Evolutionary conservation across 768 basidiomycete genomes (phyloP).

Genomic region (Mycena galericulata): DNA sequence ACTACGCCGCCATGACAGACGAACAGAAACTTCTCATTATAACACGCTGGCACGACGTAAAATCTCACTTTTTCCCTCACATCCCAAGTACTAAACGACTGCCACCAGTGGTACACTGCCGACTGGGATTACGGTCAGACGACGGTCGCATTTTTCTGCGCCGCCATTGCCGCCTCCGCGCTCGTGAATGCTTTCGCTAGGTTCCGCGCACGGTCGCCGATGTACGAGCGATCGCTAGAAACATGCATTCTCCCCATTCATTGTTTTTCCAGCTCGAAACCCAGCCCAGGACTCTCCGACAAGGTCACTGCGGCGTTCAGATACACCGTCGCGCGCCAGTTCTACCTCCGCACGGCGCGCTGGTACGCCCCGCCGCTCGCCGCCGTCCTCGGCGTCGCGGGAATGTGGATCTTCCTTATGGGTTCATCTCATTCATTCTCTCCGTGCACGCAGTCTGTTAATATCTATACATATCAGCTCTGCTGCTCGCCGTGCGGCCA

Average conservation of each 20-base stretch:
- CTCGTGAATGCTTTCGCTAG: slow-evolving; percentile 25
- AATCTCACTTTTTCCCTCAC: background rate
- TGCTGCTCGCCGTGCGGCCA: slow-evolving; percentile 42
- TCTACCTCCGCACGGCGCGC: slow-evolving; percentile 31
- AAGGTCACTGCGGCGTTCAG: slow-evolving; percentile 35
- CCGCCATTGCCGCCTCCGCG: slow-evolving; percentile 34
- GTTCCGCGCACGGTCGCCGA: slow-evolving; percentile 24
- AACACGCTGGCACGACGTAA: slow-evolving; percentile 43
- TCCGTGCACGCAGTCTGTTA: no score
- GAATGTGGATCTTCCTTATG: slow-evolving; percentile 40
- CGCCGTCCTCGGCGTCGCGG: slow-evolving; percentile 38
- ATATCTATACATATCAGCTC: slow-evolving; percentile 18
- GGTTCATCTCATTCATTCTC: slow-evolving; percentile 31
- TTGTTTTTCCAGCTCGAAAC: background rate
- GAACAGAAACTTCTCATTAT: slow-evolving; percentile 38
- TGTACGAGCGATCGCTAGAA: background rate
- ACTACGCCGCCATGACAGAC: slow-evolving; percentile 39
- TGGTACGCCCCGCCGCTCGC: slow-evolving; percentile 47
- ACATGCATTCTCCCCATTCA: no score
- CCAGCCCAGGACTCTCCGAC: slow-evolving; percentile 19
- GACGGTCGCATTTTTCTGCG: slow-evolving; percentile 46
- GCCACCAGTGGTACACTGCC: slow-evolving; percentile 22
- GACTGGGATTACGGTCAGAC: slow-evolving; percentile 48
- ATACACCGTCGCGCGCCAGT: slow-evolving; percentile 41
- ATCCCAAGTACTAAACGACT: background rate